Evolutionary conservation across 1,284 basidiomycete species (phyloP).

Genomic region (Coniferiporia weirii): DNA sequence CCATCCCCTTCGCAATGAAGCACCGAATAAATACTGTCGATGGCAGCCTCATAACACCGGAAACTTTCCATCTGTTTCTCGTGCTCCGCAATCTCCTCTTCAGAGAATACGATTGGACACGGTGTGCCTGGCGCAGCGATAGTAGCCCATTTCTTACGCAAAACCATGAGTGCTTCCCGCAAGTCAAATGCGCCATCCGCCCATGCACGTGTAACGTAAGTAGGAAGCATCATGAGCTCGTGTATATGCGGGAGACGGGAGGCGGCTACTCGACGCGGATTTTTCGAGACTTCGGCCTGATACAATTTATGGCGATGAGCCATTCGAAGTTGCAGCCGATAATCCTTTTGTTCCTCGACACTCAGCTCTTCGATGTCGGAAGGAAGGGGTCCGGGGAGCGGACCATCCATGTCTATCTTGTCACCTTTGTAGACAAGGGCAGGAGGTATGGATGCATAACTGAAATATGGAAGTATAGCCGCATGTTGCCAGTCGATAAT

Average conservation of each 20-base stretch:
- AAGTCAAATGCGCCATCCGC: constrained; percentile 3
- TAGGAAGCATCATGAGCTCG: neutral
- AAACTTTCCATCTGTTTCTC: neutral
- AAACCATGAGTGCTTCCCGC: constrained; percentile 2
- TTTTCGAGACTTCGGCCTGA: neutral
- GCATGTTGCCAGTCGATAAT: constrained; percentile 6
- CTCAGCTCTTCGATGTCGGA: neutral
- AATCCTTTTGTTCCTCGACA: neutral
- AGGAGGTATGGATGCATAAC: constrained; percentile 8
- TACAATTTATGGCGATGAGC: constrained; percentile 5
- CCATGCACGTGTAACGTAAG: constrained; percentile 4
- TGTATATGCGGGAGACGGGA: neutral
- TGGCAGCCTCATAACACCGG: neutral
- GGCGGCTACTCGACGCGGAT: neutral
- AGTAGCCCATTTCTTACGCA: neutral
- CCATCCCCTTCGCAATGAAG: neutral
- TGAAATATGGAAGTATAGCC: constrained; percentile 5
- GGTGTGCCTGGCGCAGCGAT: neutral
- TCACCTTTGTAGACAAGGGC: neutral
- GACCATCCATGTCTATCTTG: neutral
- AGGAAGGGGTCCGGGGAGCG: constrained; percentile 3
- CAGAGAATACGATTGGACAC: neutral
- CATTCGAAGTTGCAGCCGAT: neutral
- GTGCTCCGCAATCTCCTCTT: neutral
- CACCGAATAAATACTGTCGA: neutral